phyloP scores from a whole-genome alignment of 169 alveolate species.

The Eimeria mitis region DNA sequence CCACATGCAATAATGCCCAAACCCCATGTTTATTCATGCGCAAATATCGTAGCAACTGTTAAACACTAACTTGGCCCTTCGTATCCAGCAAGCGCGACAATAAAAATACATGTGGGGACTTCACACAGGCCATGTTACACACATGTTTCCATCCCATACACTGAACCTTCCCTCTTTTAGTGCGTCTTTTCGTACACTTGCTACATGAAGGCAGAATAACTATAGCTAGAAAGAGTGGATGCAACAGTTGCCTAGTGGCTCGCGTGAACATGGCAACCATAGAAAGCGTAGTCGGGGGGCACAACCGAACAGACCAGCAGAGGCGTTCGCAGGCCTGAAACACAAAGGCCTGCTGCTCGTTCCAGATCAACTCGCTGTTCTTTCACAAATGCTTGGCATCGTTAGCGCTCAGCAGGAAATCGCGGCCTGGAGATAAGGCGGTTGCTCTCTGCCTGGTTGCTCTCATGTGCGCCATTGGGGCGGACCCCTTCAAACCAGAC shows the following conservation, averaged over 20 bases:
- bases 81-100: not conserved
- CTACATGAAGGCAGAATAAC: not conserved
- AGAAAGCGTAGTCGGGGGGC: not conserved
- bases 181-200: too few relatives aligned
- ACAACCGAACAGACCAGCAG: not conserved
- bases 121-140: not conserved
- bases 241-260: not conserved
- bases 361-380: not conserved
- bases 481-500: not conserved
- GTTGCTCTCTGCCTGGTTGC: not conserved
- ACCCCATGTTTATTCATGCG: not conserved
- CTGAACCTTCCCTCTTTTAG: too few relatives aligned
- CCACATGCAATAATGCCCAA: not conserved
- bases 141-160: not conserved
- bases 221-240: not conserved
- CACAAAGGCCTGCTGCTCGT: not conserved
- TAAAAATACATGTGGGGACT: not conserved
- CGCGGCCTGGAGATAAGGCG: not conserved
- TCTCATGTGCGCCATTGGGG: not conserved
- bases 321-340: not conserved
- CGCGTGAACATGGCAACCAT: not conserved
- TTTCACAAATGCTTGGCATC: not conserved
- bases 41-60: not conserved
- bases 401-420: not conserved
- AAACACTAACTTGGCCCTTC: not conserved